Evolutionary conservation across 164 flowering plant species (phyloP), one percentile per base, ranked within the genome.

Genomic region (Saururus chinensis): DNA sequence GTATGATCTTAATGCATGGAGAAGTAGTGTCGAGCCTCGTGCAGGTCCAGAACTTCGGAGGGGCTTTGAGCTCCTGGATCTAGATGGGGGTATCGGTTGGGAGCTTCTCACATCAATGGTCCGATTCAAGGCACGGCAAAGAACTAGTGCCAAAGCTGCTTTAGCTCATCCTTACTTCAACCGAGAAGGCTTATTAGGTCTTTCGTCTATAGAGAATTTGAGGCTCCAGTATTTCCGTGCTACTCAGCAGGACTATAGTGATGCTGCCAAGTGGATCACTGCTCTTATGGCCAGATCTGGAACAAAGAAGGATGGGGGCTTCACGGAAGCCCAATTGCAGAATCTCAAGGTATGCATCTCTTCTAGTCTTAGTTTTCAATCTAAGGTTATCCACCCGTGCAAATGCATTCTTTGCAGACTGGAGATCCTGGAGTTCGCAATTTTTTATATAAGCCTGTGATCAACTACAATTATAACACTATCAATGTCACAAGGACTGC

Each of bases 51-150:
- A 93, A 1, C 88, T 93, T 12, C 73, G 92, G 22, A 85, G 68
- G 70, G 99, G 99, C 53, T 87, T 93, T 60, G 87, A 90, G 73
- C 62, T 93, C 73, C 74, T 93, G 66, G 95, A 90, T 74, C 75
- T 87, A 68, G 97, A 93, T 74, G 89, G 84, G 57, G 97, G 95
- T 19, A 82, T 77, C 63, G 97, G 99, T 54, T 93, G 97, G 99
- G 99, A 93, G 67, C 97, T 93, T 62, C 70, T 93, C 42, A 85
- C 92, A 22, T 90, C 97, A 19, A 93, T 90, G 96, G 88, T 93
- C 41, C 87, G 97, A 12, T 93, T 77, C 70, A 87, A 87, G 76
- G 97, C 99, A 51, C 74, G 97, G 35, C 87, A 77, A 71, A 83
- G 97, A 71, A 76, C 84, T 16, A 93, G 97, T 65, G 99, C 97